Conservation (phyloP, 495 filamentous ascomycete genomes). For the Neurospora sp. region DNA sequence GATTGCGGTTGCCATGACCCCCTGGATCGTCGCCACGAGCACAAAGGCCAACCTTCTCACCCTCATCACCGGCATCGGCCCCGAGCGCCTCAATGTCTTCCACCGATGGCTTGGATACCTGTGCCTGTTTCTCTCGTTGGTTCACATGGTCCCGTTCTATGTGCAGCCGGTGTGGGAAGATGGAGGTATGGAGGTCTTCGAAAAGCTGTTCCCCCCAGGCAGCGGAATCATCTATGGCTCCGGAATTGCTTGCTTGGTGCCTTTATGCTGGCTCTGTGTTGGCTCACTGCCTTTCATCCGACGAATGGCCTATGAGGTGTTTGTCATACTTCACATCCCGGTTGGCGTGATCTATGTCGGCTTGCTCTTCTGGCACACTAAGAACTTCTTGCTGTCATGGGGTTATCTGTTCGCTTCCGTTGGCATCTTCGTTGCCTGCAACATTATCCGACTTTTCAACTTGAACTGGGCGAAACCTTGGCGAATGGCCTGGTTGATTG, state of each 20-base stretch:
- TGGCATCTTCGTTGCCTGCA: slow-evolving; percentile 65
- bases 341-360: slow-evolving; percentile 71
- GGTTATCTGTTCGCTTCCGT: slow-evolving; percentile 76
- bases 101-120: slow-evolving; percentile 91
- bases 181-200: slow-evolving; percentile 55
- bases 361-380: slow-evolving; percentile 91
- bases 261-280: slow-evolving; percentile 69
- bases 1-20: slow-evolving; percentile 87
- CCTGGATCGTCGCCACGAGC: slow-evolving; percentile 83
- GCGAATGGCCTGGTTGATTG: slow-evolving; percentile 66
- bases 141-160: slow-evolving; percentile 86
- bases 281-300: slow-evolving; percentile 66
- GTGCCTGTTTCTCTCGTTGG: slow-evolving; percentile 68
- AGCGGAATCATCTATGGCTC: slow-evolving; percentile 74
- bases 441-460: slow-evolving; percentile 56
- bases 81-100: slow-evolving; percentile 84
- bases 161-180: slow-evolving; percentile 77
- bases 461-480: slow-evolving; percentile 84
- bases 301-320: slow-evolving; percentile 64
- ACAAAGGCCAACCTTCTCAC: slow-evolving; percentile 87
- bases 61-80: slow-evolving; percentile 80
- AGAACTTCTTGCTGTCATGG: slow-evolving; percentile 89
- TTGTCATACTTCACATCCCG: slow-evolving; percentile 71
- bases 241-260: slow-evolving; percentile 77
- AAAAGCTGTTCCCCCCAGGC: slow-evolving; percentile 48